phyloP scores from a whole-genome alignment of 495 filamentous ascomycete species.

The Aspergillus coremiiformis region DNA sequence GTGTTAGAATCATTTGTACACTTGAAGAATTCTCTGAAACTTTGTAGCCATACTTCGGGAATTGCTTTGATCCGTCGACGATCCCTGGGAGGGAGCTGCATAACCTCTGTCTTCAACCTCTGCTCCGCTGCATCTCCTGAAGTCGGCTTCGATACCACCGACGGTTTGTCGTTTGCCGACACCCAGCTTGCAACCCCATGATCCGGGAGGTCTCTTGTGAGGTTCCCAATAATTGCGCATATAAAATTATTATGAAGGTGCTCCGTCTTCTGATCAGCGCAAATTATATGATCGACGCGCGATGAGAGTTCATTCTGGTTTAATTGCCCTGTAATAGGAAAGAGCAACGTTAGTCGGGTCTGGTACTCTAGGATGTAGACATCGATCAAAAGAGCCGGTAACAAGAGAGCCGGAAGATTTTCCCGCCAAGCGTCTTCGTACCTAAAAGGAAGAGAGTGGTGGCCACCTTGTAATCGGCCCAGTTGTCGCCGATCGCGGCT shows the following conservation, averaged over 20 bases:
- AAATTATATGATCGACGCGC: conserved; percentile 65
- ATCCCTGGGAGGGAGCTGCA: conserved; percentile 82
- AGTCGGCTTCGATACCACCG: conserved; percentile 65
- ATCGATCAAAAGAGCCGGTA: no score
- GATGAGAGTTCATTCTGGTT: conserved; percentile 79
- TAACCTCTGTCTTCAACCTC: conserved; percentile 84
- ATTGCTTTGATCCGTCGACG: conserved; percentile 80
- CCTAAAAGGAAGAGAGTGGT: conserved; percentile 75
- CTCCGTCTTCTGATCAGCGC: conserved; percentile 59
- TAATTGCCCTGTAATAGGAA: conserved; percentile 54
- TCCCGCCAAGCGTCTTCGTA: conserved; percentile 35
- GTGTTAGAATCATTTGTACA: conserved; percentile 3
- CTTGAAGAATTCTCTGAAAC: neutral
- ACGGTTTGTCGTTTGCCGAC: conserved; percentile 91
- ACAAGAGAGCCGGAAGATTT: conserved; percentile 1
- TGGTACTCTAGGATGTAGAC: neutral
- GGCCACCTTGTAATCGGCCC: conserved; percentile 81
- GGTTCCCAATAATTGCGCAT: conserved; percentile 77
- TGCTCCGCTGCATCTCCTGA: conserved; percentile 87
- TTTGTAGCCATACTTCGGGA: conserved; percentile 39
- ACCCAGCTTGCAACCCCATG: conserved; percentile 93
- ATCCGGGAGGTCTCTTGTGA: conserved; percentile 81
- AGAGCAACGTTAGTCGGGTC: conserved; percentile 2
- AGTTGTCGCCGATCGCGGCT: conserved; percentile 71
- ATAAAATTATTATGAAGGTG: conserved; percentile 91